Conservation (phyloP, 768 basidiomycete species). For the Mycena crocata region DNA sequence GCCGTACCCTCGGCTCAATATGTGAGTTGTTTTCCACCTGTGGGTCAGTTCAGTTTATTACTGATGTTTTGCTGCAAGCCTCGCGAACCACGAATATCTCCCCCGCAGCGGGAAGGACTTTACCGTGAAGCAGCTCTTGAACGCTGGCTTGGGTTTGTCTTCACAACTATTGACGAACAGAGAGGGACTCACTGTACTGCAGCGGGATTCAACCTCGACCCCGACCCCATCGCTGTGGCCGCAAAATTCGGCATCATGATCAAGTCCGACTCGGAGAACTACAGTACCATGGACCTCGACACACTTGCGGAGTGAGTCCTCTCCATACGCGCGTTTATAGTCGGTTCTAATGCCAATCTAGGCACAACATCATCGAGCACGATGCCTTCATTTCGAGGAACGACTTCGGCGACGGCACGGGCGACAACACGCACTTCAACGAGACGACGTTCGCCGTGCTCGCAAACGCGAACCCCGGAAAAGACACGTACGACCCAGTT, state of each 20-base stretch:
- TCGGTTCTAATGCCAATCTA: background rate
- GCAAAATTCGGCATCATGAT: conserved; percentile 10
- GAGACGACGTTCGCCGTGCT: conserved; percentile 16
- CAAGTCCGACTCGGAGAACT: background rate
- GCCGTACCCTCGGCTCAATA: too few species aligned
- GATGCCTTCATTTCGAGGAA: conserved; percentile 25
- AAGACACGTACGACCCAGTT: conserved; percentile 22
- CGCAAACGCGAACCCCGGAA: conserved; percentile 26
- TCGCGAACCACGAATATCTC: conserved; percentile 24
- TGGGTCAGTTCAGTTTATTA: too few species aligned
- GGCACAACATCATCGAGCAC: conserved; percentile 28
- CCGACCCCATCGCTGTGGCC: conserved; percentile 2
- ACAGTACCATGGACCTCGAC: background rate
- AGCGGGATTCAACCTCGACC: conserved; percentile 18
- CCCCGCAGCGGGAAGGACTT: background rate
- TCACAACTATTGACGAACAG: background rate
- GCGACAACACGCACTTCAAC: conserved; percentile 30
- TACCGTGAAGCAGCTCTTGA: background rate
- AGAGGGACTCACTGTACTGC: background rate
- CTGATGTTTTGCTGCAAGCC: too few species aligned
- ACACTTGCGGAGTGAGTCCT: background rate
- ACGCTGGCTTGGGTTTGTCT: background rate
- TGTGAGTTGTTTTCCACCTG: too few species aligned
- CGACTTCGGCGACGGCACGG: conserved; percentile 13
- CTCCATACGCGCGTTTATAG: background rate